phyloP scores from a whole-genome alignment of 805 yeast species.

The Candida quercuum region DNA sequence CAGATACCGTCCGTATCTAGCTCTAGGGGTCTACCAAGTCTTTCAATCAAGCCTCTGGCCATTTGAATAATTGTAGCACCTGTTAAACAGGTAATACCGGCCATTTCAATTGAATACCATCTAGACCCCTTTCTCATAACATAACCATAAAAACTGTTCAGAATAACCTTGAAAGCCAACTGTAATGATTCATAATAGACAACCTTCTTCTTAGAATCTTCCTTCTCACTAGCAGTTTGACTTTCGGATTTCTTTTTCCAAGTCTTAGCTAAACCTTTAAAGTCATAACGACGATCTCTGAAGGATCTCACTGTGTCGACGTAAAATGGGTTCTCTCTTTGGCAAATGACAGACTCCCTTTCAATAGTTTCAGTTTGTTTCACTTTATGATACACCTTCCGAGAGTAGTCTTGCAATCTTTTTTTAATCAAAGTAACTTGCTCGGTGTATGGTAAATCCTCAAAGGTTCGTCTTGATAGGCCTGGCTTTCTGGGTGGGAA shows the following conservation, averaged over 20 bases:
- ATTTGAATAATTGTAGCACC: slow-evolving; percentile 98
- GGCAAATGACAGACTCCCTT: slow-evolving; percentile 92
- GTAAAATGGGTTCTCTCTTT: slow-evolving; percentile 95
- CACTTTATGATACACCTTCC: slow-evolving; percentile 76
- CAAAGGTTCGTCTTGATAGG: slow-evolving; percentile 58
- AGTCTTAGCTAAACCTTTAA: slow-evolving; percentile 85
- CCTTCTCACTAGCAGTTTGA: slow-evolving; percentile 53
- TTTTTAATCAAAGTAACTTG: slow-evolving; percentile 74
- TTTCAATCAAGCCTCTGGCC: slow-evolving; percentile 88
- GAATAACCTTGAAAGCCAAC: slow-evolving; percentile 92
- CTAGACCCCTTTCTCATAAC: slow-evolving; percentile 99
- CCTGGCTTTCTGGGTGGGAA: slow-evolving; percentile 61
- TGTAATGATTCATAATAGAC: slow-evolving; percentile 92
- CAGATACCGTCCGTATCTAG: slow-evolving; percentile 99
- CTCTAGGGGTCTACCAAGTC: slow-evolving; percentile 92
- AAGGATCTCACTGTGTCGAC: slow-evolving; percentile 91
- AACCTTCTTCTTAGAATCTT: slow-evolving; percentile 92
- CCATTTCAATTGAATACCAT: slow-evolving; percentile 99
- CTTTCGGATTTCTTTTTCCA: slow-evolving; percentile 82
- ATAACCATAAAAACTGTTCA: slow-evolving; percentile 95
- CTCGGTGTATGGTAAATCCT: slow-evolving; percentile 69
- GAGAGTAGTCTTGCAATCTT: slow-evolving; percentile 76
- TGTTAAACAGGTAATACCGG: slow-evolving; percentile 96
- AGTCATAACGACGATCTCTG: slow-evolving; percentile 94
- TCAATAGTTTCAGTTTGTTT: slow-evolving; percentile 80